Evolutionary conservation across 1,139 yeast species (phyloP), one percentile per base, ranked within the genome.

Genomic region (Eremothecium cymbalariae): DNA sequence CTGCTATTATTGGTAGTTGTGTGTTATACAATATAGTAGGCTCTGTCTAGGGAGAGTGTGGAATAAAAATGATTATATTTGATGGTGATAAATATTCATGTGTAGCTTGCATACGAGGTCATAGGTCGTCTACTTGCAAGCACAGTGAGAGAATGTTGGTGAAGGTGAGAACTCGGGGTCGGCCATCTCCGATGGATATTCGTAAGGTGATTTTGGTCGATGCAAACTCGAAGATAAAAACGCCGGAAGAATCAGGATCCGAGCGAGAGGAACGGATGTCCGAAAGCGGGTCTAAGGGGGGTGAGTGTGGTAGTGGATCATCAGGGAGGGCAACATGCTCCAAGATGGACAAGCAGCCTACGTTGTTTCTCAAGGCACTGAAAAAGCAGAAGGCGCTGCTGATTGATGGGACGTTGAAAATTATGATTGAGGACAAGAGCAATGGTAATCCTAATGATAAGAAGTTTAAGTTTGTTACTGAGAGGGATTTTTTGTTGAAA

Each of bases 31-130:
- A n/a, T n/a, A n/a, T n/a, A n/a, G n/a, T n/a, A n/a, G n/a, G n/a
- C n/a, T n/a, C n/a, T n/a, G n/a, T n/a, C n/a, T n/a, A n/a, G n/a
- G n/a, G n/a, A n/a, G n/a, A n/a, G n/a, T n/a, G n/a, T n/a, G n/a
- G n/a, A n/a, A 27, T 4, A 29, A 11, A 17, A 24, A 88, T 90
- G 97, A 85, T 90, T 39, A 64, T 85, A 32, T 84, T 82, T 48
- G 85, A 83, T 44, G 84, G 83, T 26, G 80, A 73, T 48, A 84
- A 90, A 52, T 83, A 83, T 56, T 86, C 95, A n/a, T 90, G 95
- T 57, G 72, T 77, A 41, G 80, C 78, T 50, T 90, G 98, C 55
- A 85, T 90, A 25, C 67, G 96, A 28, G 97, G 97, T 14, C 98
- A 90, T 55, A 63, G 98, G 28, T 82, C 95, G 3, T 77, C 93